Evolutionary conservation across 2,329 filamentous ascomycete genomes (phyloP).

Genomic region (Scleromitrula shiraiana): DNA sequence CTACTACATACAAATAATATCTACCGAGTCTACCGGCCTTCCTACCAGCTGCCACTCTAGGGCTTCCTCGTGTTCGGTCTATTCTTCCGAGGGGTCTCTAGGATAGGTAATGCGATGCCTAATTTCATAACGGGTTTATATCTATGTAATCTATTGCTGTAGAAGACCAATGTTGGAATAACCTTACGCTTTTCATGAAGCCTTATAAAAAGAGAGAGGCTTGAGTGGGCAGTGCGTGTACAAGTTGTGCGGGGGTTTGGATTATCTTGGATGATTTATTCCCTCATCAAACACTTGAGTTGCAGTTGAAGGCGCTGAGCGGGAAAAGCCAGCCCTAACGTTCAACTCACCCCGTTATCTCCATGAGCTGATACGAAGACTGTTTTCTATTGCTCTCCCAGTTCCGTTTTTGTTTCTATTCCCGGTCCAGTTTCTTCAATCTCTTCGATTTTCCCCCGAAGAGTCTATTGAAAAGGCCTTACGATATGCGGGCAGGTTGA

Average conservation of each 20-base stretch:
- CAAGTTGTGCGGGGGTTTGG: neutral
- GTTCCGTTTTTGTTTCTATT: neutral
- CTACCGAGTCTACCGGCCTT: too few relatives aligned
- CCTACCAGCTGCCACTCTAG: too few relatives aligned
- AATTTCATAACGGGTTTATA: neutral
- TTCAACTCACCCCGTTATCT: neutral
- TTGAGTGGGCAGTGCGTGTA: conserved; percentile 5
- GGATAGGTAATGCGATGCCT: conserved; percentile 2
- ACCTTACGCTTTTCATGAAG: neutral
- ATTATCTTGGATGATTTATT: conserved; percentile 4
- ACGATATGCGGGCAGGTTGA: conserved; percentile 1
- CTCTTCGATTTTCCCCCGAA: neutral
- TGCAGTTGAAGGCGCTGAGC: conserved; percentile 3
- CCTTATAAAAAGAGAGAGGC: neutral
- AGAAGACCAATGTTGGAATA: neutral
- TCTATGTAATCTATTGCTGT: conserved; percentile 1
- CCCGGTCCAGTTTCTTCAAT: neutral
- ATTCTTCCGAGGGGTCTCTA: neutral
- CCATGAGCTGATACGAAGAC: neutral
- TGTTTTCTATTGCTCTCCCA: neutral
- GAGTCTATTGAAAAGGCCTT: neutral
- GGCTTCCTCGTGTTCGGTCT: conserved; percentile 1
- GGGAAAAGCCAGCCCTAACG: conserved; percentile 5
- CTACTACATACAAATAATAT: neutral
- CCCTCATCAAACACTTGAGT: conserved; percentile 1